phyloP scores from a whole-genome alignment of 148 eudicot genomes.

The Euryodendron excelsum region DNA sequence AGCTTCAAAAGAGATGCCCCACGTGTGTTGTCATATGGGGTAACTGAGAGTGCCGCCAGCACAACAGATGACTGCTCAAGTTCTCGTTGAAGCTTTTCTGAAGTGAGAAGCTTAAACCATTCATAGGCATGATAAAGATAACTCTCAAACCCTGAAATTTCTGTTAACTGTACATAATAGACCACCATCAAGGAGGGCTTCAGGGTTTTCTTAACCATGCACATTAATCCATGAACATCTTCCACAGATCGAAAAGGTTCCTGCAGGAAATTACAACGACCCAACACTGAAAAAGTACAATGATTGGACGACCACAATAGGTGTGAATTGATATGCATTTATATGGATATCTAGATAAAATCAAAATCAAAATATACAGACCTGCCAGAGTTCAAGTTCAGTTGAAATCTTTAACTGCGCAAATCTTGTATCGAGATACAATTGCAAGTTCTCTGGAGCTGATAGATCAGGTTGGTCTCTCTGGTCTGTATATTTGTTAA shows the following conservation, averaged over 20 bases:
- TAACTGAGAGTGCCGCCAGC: constrained; percentile 75
- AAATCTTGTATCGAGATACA: constrained; percentile 89
- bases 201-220: constrained; percentile 81
- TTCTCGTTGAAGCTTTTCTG: constrained; percentile 86
- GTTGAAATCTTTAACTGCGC: constrained; percentile 93
- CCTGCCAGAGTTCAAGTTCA: constrained; percentile 99
- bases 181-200: constrained; percentile 80
- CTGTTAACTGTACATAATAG: constrained; percentile 76
- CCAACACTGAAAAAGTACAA: background rate
- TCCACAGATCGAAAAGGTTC: constrained; percentile 91
- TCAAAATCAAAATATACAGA: constrained; percentile 18
- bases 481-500: constrained; percentile 90
- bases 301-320: background rate
- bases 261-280: constrained; percentile 31
- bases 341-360: background rate
- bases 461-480: constrained; percentile 87
- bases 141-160: constrained; percentile 75
- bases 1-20: constrained; percentile 82
- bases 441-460: constrained; percentile 84
- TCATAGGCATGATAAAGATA: constrained; percentile 92
- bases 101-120: constrained; percentile 88
- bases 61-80: constrained; percentile 78
- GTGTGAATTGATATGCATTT: too few relatives aligned
- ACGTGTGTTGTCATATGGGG: constrained; percentile 70
- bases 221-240: constrained; percentile 83